Percentiles rank a stretch among this genome's conserved stretches.
Conservation (phyloP, 2,329 filamentous ascomycete genomes). For the Colletotrichum destructivum region DNA sequence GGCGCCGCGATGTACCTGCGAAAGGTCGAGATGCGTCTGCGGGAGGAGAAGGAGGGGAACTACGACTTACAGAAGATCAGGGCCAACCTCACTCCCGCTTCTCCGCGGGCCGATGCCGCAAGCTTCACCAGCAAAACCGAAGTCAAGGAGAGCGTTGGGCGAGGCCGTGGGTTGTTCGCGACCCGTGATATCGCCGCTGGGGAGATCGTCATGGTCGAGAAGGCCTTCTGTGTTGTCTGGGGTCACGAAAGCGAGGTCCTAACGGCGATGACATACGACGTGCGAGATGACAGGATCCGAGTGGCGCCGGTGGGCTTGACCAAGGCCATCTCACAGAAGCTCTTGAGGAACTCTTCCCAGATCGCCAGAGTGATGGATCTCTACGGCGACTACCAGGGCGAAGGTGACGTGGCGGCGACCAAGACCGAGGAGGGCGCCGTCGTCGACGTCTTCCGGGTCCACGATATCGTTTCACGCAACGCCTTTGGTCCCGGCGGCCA, state of each 20-base stretch:
- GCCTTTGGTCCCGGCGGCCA: conserved; percentile 52
- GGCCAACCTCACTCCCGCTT: conserved; percentile 44
- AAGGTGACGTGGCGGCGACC: conserved; percentile 9
- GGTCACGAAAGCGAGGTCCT: conserved; percentile 50
- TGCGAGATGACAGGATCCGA: conserved; percentile 49
- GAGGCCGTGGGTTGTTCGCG: conserved; percentile 57
- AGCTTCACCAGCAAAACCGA: conserved; percentile 48
- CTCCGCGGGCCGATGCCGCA: conserved; percentile 51
- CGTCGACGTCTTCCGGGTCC: conserved; percentile 51
- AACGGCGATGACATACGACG: conserved; percentile 51
- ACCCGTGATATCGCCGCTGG: conserved; percentile 49
- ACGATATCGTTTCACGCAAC: conserved; percentile 52
- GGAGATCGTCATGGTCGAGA: conserved; percentile 56
- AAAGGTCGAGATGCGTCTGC: conserved; percentile 45
- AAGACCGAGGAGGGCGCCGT: conserved; percentile 46
- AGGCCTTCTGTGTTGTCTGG: conserved; percentile 52
- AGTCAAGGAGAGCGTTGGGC: conserved; percentile 46
- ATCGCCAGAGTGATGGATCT: conserved; percentile 44
- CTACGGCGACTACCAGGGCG: conserved; percentile 49
- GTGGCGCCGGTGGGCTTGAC: conserved; percentile 52
- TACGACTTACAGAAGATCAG: conserved; percentile 47
- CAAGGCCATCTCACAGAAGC: conserved; percentile 46
- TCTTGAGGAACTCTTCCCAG: conserved; percentile 49
- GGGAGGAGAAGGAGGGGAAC: conserved; percentile 44
- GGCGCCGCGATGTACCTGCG: conserved; percentile 43